Evolutionary conservation across 2,329 filamentous ascomycete species (phyloP).

Genomic region (Fusarium sambucinum): DNA sequence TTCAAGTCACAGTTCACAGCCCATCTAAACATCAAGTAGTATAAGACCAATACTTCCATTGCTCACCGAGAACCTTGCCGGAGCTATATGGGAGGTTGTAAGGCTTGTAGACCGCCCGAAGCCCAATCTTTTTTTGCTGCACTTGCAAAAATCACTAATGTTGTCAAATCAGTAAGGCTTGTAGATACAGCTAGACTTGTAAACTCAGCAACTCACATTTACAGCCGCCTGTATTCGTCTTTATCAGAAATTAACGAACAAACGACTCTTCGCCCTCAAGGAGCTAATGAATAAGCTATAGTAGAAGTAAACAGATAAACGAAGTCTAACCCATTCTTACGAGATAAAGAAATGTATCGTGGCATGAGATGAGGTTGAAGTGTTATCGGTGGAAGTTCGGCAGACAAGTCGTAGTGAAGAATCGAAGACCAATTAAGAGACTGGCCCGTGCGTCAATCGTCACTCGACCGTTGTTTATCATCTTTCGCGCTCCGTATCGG

Average conservation of each 20-base stretch:
- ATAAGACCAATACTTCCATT: not conserved
- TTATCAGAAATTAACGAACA: too few species aligned
- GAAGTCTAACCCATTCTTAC: too few species aligned
- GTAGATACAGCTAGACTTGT: not conserved
- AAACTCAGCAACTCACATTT: not conserved
- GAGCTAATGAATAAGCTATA: not conserved
- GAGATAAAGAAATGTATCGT: too few species aligned
- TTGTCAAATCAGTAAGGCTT: not conserved
- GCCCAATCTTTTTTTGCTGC: too few species aligned
- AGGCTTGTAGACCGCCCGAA: not conserved
- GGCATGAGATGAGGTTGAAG: not conserved
- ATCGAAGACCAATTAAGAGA: not conserved
- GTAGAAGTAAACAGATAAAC: not conserved
- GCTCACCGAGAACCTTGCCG: not conserved
- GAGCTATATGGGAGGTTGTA: not conserved
- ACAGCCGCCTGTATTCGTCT: not conserved
- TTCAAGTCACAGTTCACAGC: too few species aligned
- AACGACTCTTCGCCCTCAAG: not conserved
- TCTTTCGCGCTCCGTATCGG: conserved; percentile 8
- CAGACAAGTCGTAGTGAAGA: not conserved
- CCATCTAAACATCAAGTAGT: not conserved
- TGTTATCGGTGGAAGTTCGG: conserved; percentile 24
- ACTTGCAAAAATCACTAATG: not conserved
- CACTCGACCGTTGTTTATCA: conserved; percentile 21
- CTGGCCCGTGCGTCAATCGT: conserved; percentile 25